Conservation (phyloP, 192 early-diverging fungal species). For the Entomortierella parvispora region DNA sequence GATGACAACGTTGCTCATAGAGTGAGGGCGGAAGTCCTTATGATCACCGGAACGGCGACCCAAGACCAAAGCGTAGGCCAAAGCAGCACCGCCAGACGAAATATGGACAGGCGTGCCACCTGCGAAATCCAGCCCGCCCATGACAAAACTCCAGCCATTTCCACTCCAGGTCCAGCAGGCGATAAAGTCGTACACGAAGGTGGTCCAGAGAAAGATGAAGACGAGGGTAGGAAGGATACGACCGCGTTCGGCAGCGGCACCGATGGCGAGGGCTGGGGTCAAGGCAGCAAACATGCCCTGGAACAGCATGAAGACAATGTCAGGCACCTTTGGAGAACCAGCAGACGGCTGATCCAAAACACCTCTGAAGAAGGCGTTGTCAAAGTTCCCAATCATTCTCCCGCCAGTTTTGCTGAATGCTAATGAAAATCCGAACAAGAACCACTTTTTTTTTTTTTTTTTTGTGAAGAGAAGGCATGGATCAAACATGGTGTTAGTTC, state of each 20-base stretch:
- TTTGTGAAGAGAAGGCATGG: background rate
- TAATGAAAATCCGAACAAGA: constrained; percentile 90
- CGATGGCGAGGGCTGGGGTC: constrained; percentile 91
- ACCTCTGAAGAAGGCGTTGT: constrained; percentile 75
- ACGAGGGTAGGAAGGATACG: constrained; percentile 86
- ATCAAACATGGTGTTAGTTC: background rate
- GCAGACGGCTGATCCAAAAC: constrained; percentile 60
- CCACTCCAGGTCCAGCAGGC: constrained; percentile 95
- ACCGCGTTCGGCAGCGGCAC: constrained; percentile 90
- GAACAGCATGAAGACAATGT: constrained; percentile 81
- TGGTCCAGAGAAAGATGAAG: constrained; percentile 94
- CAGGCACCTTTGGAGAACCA: constrained; percentile 74
- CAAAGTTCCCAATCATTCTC: constrained; percentile 84
- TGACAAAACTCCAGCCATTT: constrained; percentile 85
- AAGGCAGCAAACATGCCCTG: constrained; percentile 95
- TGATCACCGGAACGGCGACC: constrained; percentile 85
- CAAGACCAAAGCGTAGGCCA: constrained; percentile 88
- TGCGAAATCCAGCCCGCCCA: constrained; percentile 93
- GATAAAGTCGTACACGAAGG: constrained; percentile 92
- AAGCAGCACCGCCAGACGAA: constrained; percentile 85
- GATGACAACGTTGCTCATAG: constrained; percentile 91
- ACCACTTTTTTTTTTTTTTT: constrained; percentile 69
- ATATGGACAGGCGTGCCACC: constrained; percentile 98
- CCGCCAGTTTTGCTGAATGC: constrained; percentile 81
- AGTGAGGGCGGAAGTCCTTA: constrained; percentile 83